Evolutionary conservation across 306 rosid species (phyloP).

Genomic region (Mucuna pruriens): DNA sequence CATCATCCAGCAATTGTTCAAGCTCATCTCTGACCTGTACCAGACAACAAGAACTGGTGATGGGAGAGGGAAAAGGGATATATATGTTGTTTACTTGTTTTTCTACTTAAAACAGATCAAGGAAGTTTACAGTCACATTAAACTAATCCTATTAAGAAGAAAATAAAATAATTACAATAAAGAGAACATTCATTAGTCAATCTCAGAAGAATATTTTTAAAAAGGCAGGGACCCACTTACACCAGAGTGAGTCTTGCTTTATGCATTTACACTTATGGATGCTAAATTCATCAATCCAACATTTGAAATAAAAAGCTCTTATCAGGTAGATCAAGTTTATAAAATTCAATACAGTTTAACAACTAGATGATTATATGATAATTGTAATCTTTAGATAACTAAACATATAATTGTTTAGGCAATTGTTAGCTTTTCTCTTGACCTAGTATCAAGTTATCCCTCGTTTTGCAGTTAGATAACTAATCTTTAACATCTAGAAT

Average conservation of each 20-base stretch:
- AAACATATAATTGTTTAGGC: no score
- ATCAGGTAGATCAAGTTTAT: background rate
- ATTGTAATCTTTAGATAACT: no score
- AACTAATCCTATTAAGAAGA: background rate
- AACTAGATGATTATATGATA: no score
- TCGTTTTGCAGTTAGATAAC: no score
- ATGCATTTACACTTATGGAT: background rate
- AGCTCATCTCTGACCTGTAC: conserved; percentile 82
- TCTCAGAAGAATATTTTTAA: background rate
- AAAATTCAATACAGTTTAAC: background rate
- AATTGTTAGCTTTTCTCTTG: no score
- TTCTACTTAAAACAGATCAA: conserved; percentile 30
- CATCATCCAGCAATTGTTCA: conserved; percentile 93
- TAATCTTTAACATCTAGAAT: no score
- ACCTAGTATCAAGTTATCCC: no score
- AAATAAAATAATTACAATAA: background rate
- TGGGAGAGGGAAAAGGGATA: conserved; percentile 34
- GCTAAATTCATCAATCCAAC: background rate
- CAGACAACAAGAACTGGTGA: conserved; percentile 47
- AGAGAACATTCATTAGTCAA: background rate
- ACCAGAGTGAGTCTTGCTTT: background rate
- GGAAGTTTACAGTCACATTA: background rate
- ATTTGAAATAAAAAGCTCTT: background rate
- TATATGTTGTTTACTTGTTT: no score
- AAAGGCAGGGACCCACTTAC: background rate